phyloP scores from a whole-genome alignment of 768 basidiomycete species.

The Harrya chromipes region DNA sequence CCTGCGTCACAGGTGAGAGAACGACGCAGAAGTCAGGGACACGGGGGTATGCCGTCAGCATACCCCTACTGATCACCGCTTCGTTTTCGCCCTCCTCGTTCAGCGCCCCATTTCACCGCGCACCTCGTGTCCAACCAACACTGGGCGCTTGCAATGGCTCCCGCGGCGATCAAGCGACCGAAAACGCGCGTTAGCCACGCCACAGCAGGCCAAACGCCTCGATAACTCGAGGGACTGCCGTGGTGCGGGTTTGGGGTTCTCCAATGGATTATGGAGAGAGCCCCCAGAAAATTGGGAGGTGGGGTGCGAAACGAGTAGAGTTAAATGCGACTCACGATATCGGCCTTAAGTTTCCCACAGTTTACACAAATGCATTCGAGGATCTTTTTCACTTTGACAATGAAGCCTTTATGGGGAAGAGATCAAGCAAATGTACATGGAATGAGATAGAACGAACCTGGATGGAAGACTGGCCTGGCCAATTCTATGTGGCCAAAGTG shows the following conservation, averaged over 20 bases:
- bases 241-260: conserved; percentile 93
- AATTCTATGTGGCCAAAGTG: conserved; percentile 99
- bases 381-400: conserved; percentile 99
- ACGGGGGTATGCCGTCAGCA: conserved; percentile 26
- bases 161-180: conserved; percentile 94
- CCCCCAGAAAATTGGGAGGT: conserved; percentile 98
- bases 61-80: conserved; percentile 18
- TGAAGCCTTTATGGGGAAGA: conserved; percentile 61
- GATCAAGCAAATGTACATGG: not conserved
- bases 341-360: conserved; percentile 96
- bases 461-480: conserved; percentile 95
- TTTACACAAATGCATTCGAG: conserved; percentile 98
- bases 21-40: conserved; percentile 31
- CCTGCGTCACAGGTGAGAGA: conserved; percentile 73
- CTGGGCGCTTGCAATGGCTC: conserved; percentile 63
- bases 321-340: conserved; percentile 87
- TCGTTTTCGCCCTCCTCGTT: conserved; percentile 86
- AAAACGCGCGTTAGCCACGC: conserved; percentile 80
- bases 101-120: conserved; percentile 98
- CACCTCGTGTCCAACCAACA: conserved; percentile 83
- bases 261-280: conserved; percentile 86
- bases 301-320: conserved; percentile 89
- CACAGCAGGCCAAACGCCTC: conserved; percentile 81
- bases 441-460: conserved; percentile 54
- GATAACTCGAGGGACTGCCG: conserved; percentile 71